Conservation (phyloP, 352 stramenopile species). For the Pythium aristosporum region DNA sequence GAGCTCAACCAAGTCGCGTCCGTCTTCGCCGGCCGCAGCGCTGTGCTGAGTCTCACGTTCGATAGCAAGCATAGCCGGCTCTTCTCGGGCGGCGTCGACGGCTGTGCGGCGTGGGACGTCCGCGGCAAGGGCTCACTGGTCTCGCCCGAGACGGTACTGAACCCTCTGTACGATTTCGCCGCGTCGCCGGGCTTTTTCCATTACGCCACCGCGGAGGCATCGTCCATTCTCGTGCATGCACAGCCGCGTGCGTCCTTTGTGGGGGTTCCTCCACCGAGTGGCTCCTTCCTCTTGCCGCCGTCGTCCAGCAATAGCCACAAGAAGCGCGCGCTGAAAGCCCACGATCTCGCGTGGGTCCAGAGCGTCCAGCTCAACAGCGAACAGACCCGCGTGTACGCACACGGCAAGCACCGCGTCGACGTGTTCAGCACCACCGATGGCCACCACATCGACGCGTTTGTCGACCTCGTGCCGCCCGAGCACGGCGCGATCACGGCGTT, state of each 20-base stretch:
- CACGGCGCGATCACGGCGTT: slow-evolving; percentile 64
- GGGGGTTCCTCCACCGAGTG: not conserved
- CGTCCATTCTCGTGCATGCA: not conserved
- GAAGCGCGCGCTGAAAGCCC: slow-evolving; percentile 16
- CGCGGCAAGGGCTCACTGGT: slow-evolving; percentile 37
- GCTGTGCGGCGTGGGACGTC: slow-evolving; percentile 61
- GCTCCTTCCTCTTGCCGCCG: not conserved
- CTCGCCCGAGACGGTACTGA: slow-evolving; percentile 40
- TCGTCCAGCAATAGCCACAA: slow-evolving; percentile 1
- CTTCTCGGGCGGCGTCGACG: slow-evolving; percentile 61
- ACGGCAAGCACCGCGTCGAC: slow-evolving; percentile 46
- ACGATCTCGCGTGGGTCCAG: slow-evolving; percentile 42
- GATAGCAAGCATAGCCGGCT: slow-evolving; percentile 51
- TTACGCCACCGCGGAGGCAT: not conserved
- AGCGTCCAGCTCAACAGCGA: slow-evolving; percentile 49
- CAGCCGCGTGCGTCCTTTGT: not conserved
- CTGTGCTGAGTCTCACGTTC: slow-evolving; percentile 57
- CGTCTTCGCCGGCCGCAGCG: slow-evolving; percentile 45
- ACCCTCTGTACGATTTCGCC: slow-evolving; percentile 62
- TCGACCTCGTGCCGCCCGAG: slow-evolving; percentile 48
- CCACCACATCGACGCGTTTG: slow-evolving; percentile 46
- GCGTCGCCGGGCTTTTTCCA: slow-evolving; percentile 48
- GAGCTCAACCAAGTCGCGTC: slow-evolving; percentile 57
- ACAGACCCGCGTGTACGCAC: slow-evolving; percentile 44
- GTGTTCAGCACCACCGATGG: slow-evolving; percentile 55